phyloP scores from a whole-genome alignment of 768 basidiomycete genomes.

The Suillus ampliporus region DNA sequence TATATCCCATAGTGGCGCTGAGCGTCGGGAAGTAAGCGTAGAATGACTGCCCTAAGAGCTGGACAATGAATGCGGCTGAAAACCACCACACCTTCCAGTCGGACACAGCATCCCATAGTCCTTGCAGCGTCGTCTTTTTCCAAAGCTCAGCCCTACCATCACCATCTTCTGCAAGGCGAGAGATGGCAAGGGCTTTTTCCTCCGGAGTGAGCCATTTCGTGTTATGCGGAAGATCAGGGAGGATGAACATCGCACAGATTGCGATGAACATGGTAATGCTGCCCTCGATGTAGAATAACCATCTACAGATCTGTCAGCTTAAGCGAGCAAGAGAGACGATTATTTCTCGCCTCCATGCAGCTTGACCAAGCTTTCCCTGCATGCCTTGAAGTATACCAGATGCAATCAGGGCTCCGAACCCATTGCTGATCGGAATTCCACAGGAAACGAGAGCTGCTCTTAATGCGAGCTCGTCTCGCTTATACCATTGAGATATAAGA shows the following conservation, averaged over 20 bases:
- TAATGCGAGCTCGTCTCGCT: conserved; percentile 43
- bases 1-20: conserved; percentile 42
- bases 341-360: conserved; percentile 45
- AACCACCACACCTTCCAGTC: conserved; percentile 51
- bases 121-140: conserved; percentile 28
- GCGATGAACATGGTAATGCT: conserved; percentile 40
- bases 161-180: conserved; percentile 36
- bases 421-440: conserved; percentile 49
- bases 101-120: conserved; percentile 42
- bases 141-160: conserved; percentile 22
- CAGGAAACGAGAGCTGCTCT: conserved; percentile 42
- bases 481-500: conserved; percentile 47
- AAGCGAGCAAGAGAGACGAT: neutral
- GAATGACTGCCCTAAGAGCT: conserved; percentile 26
- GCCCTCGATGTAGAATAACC: conserved; percentile 38
- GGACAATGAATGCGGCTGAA: conserved; percentile 24
- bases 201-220: conserved; percentile 36
- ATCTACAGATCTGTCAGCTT: neutral
- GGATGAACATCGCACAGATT: conserved; percentile 38
- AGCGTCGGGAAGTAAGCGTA: conserved; percentile 32
- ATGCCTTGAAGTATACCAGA: conserved; percentile 49
- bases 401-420: conserved; percentile 50
- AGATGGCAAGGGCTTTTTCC: conserved; percentile 37
- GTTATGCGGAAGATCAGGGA: conserved; percentile 45
- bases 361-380: conserved; percentile 44